Percentiles rank a stretch among this genome's conserved stretches.
Evolutionary conservation across 345 rosid genomes (phyloP).

Genomic region (Lepidium aucheri): DNA sequence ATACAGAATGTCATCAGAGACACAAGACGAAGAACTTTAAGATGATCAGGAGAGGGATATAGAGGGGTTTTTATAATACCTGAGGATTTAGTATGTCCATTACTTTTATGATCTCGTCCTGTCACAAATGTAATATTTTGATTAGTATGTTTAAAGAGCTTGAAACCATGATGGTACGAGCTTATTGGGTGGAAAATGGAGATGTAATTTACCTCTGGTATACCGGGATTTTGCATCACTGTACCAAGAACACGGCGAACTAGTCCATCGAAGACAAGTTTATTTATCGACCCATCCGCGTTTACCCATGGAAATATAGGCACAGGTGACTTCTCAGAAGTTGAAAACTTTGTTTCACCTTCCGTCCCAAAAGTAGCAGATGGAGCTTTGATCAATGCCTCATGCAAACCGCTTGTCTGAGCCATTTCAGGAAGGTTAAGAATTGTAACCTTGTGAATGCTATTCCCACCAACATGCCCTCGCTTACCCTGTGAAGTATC

Average conservation of each 20-base stretch:
- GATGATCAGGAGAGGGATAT: background rate
- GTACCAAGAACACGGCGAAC: constrained; percentile 73
- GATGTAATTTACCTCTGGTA: constrained; percentile 54
- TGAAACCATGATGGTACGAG: background rate
- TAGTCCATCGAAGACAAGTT: constrained; percentile 59
- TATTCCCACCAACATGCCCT: constrained; percentile 19
- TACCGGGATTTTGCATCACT: constrained; percentile 87
- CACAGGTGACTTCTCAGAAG: constrained; percentile 30
- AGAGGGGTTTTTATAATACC: constrained; percentile 36
- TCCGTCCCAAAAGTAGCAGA: constrained; percentile 9
- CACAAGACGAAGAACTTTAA: background rate
- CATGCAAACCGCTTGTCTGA: constrained; percentile 25
- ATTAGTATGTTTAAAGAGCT: background rate
- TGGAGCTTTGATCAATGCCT: constrained; percentile 24
- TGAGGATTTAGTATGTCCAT: constrained; percentile 83
- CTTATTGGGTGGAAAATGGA: constrained; percentile 2
- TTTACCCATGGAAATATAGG: constrained; percentile 91
- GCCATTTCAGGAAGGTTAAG: constrained; percentile 79
- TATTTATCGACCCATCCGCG: constrained; percentile 79
- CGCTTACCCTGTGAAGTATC: constrained; percentile 20
- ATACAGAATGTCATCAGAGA: background rate
- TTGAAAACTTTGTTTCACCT: constrained; percentile 8
- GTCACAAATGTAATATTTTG: constrained; percentile 19
- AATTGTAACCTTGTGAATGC: constrained; percentile 72
- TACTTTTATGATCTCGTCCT: constrained; percentile 60